A percentile compares a stretch with the other conserved stretches of the same genome.
Evolutionary conservation across 345 rosid genomes (phyloP).

Genomic region (Hypericum androsaemum): DNA sequence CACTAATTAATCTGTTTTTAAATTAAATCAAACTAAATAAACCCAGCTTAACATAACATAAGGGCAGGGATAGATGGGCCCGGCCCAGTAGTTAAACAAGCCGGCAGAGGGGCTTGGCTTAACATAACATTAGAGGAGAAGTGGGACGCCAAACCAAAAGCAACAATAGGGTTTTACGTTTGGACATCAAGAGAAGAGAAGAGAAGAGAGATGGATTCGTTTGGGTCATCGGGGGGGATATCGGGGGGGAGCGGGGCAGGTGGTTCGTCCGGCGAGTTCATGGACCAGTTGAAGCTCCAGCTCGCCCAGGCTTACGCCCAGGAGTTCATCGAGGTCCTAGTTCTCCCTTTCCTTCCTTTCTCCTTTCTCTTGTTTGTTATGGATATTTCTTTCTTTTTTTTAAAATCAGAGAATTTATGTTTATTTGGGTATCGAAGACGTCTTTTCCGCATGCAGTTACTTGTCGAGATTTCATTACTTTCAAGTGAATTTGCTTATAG

Average conservation of each 20-base stretch:
- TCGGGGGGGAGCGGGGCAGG: conserved; percentile 31
- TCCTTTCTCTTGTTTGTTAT: background rate
- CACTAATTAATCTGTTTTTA: too few species aligned
- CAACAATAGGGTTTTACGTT: background rate
- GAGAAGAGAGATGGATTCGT: conserved; percentile 45
- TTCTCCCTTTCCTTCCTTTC: background rate
- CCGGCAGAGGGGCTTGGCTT: too few species aligned
- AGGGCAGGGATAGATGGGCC: too few species aligned
- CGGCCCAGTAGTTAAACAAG: too few species aligned
- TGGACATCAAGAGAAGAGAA: background rate
- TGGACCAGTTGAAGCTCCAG: conserved; percentile 60
- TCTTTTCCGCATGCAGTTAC: too few species aligned
- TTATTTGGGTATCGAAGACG: background rate
- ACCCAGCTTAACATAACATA: too few species aligned
- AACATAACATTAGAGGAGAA: too few species aligned
- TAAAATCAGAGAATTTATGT: background rate
- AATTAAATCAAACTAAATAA: too few species aligned
- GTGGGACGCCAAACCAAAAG: too few species aligned
- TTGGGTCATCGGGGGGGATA: conserved; percentile 34
- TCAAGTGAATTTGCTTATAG: too few species aligned
- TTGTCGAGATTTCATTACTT: too few species aligned
- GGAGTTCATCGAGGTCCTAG: conserved; percentile 58
- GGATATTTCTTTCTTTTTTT: background rate
- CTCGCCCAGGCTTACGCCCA: conserved; percentile 78
- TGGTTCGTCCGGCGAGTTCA: conserved; percentile 40